A percentile compares a stretch with the other conserved stretches of the same genome.
Conservation (phyloP, 2,329 filamentous ascomycete genomes). For the Diaporthe ampelina region DNA sequence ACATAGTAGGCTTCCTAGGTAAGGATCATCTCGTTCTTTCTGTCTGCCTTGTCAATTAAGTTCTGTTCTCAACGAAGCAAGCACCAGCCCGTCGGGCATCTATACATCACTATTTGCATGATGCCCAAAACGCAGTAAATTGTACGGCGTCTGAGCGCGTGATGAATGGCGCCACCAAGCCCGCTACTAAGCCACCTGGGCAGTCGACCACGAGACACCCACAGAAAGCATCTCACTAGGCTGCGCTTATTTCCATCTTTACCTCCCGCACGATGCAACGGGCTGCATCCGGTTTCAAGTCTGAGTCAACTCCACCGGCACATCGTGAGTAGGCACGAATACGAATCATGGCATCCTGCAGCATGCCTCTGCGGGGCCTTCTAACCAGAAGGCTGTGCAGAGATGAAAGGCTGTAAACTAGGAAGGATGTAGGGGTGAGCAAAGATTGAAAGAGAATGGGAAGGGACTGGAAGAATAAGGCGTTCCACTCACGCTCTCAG, state of each 20-base stretch:
- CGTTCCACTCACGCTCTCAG: no score
- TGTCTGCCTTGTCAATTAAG: no score
- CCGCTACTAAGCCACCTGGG: not conserved
- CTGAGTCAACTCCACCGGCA: constrained; percentile 51
- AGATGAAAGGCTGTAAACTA: no score
- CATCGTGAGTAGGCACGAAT: constrained; percentile 49
- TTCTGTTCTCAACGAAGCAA: not conserved
- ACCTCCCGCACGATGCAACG: not conserved
- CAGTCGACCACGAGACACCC: not conserved
- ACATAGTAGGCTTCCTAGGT: no score
- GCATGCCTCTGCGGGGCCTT: not conserved
- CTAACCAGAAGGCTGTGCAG: not conserved
- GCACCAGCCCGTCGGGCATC: not conserved
- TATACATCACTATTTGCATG: not conserved
- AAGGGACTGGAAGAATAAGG: no score
- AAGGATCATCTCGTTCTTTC: no score
- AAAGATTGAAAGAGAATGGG: no score
- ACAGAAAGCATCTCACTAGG: not conserved
- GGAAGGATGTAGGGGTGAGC: no score
- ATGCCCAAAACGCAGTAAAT: constrained; percentile 6
- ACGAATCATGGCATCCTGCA: constrained; percentile 42
- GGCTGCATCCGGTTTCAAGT: constrained; percentile 47
- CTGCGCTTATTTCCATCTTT: not conserved
- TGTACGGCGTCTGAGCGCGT: not conserved
- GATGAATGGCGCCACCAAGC: constrained; percentile 10